These are phyloP conservation scores for Fusarium marasasianum DNA, from an alignment of 2,329 filamentous ascomycete species.

Conservation along the genomic window DNA sequence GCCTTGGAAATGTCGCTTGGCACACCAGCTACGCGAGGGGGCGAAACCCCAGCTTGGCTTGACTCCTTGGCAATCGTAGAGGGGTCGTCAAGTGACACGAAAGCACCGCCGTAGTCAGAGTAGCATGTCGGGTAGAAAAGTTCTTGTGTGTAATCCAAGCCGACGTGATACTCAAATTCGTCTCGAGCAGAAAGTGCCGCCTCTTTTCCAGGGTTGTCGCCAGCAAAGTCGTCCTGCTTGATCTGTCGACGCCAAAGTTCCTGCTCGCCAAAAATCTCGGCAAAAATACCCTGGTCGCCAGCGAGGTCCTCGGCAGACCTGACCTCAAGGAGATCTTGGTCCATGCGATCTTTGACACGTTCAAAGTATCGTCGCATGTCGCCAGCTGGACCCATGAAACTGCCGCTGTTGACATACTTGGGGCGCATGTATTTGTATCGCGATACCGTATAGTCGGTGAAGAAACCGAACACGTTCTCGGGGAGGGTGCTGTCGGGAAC, in stretches of 20 bases:
- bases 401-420: conserved; percentile 45
- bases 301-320: conserved; percentile 22
- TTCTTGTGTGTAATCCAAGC: conserved; percentile 44
- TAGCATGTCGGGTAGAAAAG: conserved; percentile 45
- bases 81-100: conserved; percentile 32
- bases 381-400: conserved; percentile 43
- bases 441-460: conserved; percentile 31
- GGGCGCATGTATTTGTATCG: conserved; percentile 40
- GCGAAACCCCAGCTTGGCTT: conserved; percentile 32
- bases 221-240: conserved; percentile 11
- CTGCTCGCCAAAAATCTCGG: conserved; percentile 46
- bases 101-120: conserved; percentile 41
- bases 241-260: conserved; percentile 36
- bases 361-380: conserved; percentile 42
- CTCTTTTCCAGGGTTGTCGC: conserved; percentile 26
- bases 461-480: conserved; percentile 32
- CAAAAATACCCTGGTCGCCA: conserved; percentile 47
- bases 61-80: conserved; percentile 28
- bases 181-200: conserved; percentile 13
- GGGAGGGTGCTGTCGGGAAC: conserved; percentile 39
- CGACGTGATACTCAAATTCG: conserved; percentile 43
- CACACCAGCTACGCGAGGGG: conserved; percentile 35
- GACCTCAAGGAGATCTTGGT: conserved; percentile 29
- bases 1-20: conserved; percentile 35
- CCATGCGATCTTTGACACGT: conserved; percentile 41